Conservation (phyloP, 495 filamentous ascomycete genomes). For the Penicillium simplicissimum region DNA sequence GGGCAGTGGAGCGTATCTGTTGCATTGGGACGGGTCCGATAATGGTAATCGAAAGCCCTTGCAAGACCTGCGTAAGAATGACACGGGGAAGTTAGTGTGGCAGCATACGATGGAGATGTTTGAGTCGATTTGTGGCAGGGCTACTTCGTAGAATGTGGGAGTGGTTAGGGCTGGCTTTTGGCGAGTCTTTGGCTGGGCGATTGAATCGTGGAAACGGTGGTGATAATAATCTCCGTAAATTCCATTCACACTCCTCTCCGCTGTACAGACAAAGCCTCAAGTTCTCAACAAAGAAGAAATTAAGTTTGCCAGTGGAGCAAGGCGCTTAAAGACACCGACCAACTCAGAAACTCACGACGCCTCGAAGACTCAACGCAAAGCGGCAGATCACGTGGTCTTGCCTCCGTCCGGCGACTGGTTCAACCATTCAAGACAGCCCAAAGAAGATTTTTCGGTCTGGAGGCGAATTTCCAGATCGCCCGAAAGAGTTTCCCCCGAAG, state of each 20-base stretch:
- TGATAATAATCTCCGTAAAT: neutral
- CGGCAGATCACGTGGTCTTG: constrained; percentile 16
- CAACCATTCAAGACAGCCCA: neutral
- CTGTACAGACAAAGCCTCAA: neutral
- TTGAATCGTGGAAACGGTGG: neutral
- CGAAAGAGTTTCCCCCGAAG: constrained; percentile 3
- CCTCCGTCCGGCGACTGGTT: constrained; percentile 9
- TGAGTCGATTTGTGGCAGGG: constrained; percentile 20
- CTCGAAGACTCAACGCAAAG: neutral
- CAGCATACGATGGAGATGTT: constrained; percentile 25
- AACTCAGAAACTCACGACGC: neutral
- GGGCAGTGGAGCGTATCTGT: constrained; percentile 25
- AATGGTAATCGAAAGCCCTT: constrained; percentile 19
- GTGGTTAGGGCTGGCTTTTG: neutral
- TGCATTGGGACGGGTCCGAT: constrained; percentile 23
- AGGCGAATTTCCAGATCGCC: constrained; percentile 10
- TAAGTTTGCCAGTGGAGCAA: neutral
- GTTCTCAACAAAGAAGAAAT: neutral
- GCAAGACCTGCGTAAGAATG: constrained; percentile 20
- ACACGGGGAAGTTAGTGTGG: constrained; percentile 23
- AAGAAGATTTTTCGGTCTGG: constrained; percentile 7
- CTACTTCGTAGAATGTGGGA: neutral
- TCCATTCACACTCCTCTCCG: neutral
- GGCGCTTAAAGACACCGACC: neutral
- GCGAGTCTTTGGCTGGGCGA: neutral